These are phyloP conservation scores for Ophiostoma perfectum DNA, from an alignment of 2,329 filamentous ascomycete species.

Conservation along the genomic window DNA sequence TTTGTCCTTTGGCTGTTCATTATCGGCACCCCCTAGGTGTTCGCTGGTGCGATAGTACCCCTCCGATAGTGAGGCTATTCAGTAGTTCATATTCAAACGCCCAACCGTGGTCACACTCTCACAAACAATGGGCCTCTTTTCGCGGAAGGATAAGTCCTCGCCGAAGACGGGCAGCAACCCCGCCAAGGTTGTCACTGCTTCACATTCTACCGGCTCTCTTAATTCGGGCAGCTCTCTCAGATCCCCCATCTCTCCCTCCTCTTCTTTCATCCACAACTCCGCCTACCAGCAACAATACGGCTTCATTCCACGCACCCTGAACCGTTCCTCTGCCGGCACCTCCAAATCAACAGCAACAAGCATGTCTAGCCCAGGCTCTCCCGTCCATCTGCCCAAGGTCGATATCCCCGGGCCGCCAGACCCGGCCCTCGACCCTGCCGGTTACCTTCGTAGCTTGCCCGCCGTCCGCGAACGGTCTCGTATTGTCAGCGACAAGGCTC, in stretches of 20 bases:
- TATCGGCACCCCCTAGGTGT: conserved; percentile 17
- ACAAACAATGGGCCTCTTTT: conserved; percentile 50
- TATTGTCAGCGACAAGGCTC: conserved; percentile 70
- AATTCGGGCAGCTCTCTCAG: conserved; percentile 47
- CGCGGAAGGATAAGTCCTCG: conserved; percentile 49
- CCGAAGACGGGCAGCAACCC: conserved; percentile 33
- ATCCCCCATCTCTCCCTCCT: conserved; percentile 31
- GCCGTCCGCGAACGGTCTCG: conserved; percentile 76
- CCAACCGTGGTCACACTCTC: neutral
- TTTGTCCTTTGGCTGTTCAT: neutral
- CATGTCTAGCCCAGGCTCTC: conserved; percentile 33
- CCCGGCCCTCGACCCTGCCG: conserved; percentile 79
- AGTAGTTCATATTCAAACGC: neutral
- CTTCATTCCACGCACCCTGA: conserved; percentile 37
- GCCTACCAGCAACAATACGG: conserved; percentile 33
- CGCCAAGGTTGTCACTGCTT: conserved; percentile 35
- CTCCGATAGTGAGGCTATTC: neutral
- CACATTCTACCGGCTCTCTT: conserved; percentile 47
- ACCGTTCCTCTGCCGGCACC: conserved; percentile 49
- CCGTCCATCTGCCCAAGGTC: conserved; percentile 61
- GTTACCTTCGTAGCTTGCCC: conserved; percentile 83
- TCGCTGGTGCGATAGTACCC: neutral
- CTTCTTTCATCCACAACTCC: conserved; percentile 16
- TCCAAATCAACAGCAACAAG: conserved; percentile 28
- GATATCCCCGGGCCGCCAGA: conserved; percentile 81